Conservation (phyloP, 2,329 filamentous ascomycete genomes). For the Pseudocercospora cruenta region DNA sequence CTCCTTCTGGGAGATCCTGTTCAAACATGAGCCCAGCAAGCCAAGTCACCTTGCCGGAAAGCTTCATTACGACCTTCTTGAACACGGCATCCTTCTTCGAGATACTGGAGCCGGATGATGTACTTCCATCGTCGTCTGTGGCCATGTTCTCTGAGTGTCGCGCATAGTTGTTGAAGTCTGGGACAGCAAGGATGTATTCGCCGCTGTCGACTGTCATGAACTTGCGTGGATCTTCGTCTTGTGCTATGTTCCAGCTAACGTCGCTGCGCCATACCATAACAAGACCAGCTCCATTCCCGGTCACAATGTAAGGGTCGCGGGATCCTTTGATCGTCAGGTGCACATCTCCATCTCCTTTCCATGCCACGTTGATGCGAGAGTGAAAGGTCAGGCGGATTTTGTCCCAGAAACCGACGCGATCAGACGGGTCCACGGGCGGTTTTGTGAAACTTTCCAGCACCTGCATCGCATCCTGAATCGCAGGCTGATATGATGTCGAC, state of each 20-base stretch:
- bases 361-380: conserved; percentile 83
- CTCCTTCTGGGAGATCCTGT: conserved; percentile 71
- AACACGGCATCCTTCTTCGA: conserved; percentile 78
- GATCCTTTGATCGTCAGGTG: conserved; percentile 87
- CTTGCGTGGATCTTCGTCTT: conserved; percentile 82
- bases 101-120: conserved; percentile 62
- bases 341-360: conserved; percentile 95
- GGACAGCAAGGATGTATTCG: conserved; percentile 91
- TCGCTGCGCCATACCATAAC: conserved; percentile 98
- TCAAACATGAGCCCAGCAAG: conserved; percentile 91
- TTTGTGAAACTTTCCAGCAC: conserved; percentile 97
- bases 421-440: conserved; percentile 88
- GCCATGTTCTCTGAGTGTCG: conserved; percentile 62
- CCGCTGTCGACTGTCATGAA: conserved; percentile 97
- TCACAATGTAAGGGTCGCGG: conserved; percentile 90
- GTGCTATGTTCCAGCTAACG: conserved; percentile 83
- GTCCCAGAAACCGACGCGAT: conserved; percentile 96
- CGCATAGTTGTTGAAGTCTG: conserved; percentile 88
- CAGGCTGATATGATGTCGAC: conserved; percentile 96
- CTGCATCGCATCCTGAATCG: conserved; percentile 99
- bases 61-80: conserved; percentile 98
- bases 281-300: conserved; percentile 89
- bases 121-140: conserved; percentile 59
- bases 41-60: conserved; percentile 95
- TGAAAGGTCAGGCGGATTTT: conserved; percentile 95